Conservation (phyloP, 2,329 filamentous ascomycete genomes). For the Epichloe glyceriae region DNA sequence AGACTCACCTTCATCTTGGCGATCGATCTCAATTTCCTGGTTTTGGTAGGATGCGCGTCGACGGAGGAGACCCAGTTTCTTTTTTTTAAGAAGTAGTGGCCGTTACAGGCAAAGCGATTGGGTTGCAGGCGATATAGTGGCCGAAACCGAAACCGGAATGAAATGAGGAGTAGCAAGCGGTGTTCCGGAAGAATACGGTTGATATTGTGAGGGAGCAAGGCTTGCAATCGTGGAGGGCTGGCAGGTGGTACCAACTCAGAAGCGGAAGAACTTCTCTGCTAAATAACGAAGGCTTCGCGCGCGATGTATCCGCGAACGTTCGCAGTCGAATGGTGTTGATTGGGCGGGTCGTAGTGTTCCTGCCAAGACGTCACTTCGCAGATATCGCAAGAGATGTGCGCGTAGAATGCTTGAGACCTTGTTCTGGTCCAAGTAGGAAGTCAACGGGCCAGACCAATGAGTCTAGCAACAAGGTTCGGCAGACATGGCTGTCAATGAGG, state of each 20-base stretch:
- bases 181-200: background rate
- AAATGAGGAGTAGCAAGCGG: background rate
- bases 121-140: background rate
- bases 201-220: background rate
- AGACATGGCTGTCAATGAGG: conserved; percentile 10
- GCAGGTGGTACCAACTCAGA: too few species aligned
- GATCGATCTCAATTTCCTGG: background rate
- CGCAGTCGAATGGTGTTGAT: background rate
- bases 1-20: conserved; percentile 26
- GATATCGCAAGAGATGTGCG: background rate
- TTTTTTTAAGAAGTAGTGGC: too few species aligned
- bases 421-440: conserved; percentile 9
- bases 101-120: background rate
- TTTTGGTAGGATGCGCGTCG: background rate
- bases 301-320: background rate
- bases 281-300: too few species aligned
- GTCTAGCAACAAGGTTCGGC: conserved; percentile 12
- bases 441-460: conserved; percentile 11
- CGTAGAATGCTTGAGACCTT: conserved; percentile 7
- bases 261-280: too few species aligned
- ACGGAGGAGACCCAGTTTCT: background rate
- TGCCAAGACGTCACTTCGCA: conserved; percentile 3
- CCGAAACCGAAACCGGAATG: background rate
- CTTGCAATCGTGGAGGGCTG: too few species aligned
- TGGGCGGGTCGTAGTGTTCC: background rate